These are phyloP conservation scores for Suhomyces kunorum DNA, from an alignment of 1,139 yeast genomes.

Conservation along the genomic window DNA sequence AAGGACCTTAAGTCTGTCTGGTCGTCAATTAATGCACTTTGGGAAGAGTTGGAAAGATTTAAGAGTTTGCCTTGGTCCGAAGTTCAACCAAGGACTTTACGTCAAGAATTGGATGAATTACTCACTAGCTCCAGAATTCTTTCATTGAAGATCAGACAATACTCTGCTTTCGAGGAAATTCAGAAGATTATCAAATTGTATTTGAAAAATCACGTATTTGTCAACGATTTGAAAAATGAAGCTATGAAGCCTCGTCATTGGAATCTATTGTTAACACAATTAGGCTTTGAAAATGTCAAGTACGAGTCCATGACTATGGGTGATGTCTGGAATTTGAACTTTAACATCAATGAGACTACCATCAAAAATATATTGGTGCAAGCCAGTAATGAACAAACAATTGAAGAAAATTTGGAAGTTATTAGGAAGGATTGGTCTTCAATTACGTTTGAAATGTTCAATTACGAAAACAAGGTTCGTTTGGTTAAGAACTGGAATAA, in stretches of 20 bases:
- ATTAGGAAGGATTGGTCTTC: slow-evolving; percentile 54
- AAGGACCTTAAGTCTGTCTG: slow-evolving; percentile 63
- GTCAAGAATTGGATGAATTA: slow-evolving; percentile 54
- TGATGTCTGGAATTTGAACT: slow-evolving; percentile 60
- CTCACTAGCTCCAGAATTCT: slow-evolving; percentile 49
- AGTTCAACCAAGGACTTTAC: slow-evolving; percentile 48
- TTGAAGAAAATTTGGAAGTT: slow-evolving; percentile 56
- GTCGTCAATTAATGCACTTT: slow-evolving; percentile 59
- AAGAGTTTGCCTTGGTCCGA: slow-evolving; percentile 52
- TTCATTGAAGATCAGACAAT: slow-evolving; percentile 65
- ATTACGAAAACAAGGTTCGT: slow-evolving; percentile 53
- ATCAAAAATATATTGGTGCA: slow-evolving; percentile 55
- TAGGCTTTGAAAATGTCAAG: slow-evolving; percentile 23
- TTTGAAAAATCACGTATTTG: slow-evolving; percentile 38
- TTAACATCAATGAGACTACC: slow-evolving; percentile 44
- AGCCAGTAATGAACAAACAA: slow-evolving; percentile 72
- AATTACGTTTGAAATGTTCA: slow-evolving; percentile 54
- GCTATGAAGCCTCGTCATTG: slow-evolving; percentile 71
- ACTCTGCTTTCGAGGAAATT: slow-evolving; percentile 66
- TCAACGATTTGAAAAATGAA: slow-evolving; percentile 57
- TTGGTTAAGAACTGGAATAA: slow-evolving; percentile 71
- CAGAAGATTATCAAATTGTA: slow-evolving; percentile 47
- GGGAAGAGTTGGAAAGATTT: slow-evolving; percentile 52
- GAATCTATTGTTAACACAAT: slow-evolving; percentile 48
- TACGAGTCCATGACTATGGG: slow-evolving; percentile 47